phyloP scores from a whole-genome alignment of 495 filamentous ascomycete genomes.

The Podospora conica region DNA sequence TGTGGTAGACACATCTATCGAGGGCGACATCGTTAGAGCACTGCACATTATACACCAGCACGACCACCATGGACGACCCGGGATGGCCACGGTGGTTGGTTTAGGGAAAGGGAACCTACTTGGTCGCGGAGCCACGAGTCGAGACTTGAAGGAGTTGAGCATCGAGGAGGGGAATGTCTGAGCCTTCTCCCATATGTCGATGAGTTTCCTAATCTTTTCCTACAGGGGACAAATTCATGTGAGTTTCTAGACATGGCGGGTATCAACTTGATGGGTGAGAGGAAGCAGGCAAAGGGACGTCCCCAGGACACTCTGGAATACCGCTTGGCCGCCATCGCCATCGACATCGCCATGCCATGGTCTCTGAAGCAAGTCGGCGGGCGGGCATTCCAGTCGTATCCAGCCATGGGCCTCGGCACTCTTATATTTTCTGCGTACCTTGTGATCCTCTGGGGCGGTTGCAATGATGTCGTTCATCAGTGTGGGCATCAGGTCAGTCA shows the following conservation, averaged over 20 bases:
- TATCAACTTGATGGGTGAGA: neutral
- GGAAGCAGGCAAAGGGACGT: neutral
- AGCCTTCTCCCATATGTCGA: conserved; percentile 97
- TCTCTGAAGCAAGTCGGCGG: neutral
- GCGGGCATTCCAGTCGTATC: neutral
- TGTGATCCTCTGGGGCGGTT: conserved; percentile 88
- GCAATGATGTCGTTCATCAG: conserved; percentile 95
- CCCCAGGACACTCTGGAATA: neutral
- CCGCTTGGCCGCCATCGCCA: neutral
- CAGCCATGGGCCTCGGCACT: neutral
- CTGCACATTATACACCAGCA: neutral
- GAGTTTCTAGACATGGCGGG: conserved; percentile 29
- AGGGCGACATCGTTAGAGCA: conserved; percentile 32
- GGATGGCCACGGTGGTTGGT: neutral
- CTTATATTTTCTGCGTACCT: conserved; percentile 64
- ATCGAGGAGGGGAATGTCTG: conserved; percentile 80
- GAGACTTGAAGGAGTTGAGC: conserved; percentile 81
- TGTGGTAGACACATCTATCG: conserved; percentile 66
- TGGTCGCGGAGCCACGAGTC: conserved; percentile 56
- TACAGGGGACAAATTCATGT: conserved; percentile 46
- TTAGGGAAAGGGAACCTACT: conserved; percentile 52
- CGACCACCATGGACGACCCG: neutral
- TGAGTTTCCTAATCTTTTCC: conserved; percentile 93
- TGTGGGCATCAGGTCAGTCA: conserved; percentile 85
- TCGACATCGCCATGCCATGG: no score